Evolutionary conservation across 441 rosid genomes (phyloP), one percentile per base, ranked within the genome.

Genomic region (Raphanus hybrid): DNA sequence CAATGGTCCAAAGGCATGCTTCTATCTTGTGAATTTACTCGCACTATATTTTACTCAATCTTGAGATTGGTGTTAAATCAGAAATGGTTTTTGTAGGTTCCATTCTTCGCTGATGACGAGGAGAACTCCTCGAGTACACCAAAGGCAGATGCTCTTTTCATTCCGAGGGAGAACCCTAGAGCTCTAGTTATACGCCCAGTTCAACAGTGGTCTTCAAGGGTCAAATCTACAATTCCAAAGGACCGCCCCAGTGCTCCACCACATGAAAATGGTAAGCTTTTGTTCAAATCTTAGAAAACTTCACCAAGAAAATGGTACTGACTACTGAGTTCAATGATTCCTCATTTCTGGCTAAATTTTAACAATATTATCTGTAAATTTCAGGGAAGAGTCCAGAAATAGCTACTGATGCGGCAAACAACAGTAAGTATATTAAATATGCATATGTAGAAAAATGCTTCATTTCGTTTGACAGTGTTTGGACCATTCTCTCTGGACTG

Each of bases 121-220:
- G 97, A 94, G 85, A 83, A 89, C 61, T 84, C 89, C 57, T 85
- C 97, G 16, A 89, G 92, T 78, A 91, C 94, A 16, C 97, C 97
- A 3, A 92, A 92, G 82, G 97, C 97, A 15, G 97, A 94, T 83
- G 98, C 97, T 57, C 87, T 94, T 60, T 91, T 94, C 78, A 80
- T 94, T 85, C 98, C 97, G n/a, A 80, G 98, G 86, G 98, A 94
- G 78, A 92, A 94, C 72, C 98, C 97, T 34, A 89, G 97, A 81
- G 86, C 97, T 77, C 82, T 92, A 62, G 88, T 94, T 64, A 91
- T 94, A 80, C 92, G 82, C 76, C 91, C 95, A 67, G 69, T 81
- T 26, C 92, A 87, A 32, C 87, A 87, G 80, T 83, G 92, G 90
- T 79, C 88, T 57, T 72, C 85, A 63, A 87, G 89, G 80, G 75